A percentile compares a stretch with the other conserved stretches of the same genome.
Evolutionary conservation across 345 rosid genomes (phyloP).

Genomic region (Bretschneidera sinensis): DNA sequence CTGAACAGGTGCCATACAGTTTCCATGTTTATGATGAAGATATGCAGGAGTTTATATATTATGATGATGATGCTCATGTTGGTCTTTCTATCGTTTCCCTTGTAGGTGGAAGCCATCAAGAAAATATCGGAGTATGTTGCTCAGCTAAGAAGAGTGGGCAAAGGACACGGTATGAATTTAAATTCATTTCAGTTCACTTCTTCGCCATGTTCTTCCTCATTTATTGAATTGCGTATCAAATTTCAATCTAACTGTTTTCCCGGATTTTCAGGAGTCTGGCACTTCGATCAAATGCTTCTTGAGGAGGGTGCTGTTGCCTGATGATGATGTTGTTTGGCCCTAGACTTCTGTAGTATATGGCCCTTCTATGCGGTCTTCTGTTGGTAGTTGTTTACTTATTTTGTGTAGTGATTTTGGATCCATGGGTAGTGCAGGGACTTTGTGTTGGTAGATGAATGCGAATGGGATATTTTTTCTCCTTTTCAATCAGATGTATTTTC

Average conservation of each 20-base stretch:
- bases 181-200: not conserved
- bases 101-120: conserved; percentile 83
- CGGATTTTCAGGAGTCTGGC: conserved; percentile 77
- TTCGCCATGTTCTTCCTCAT: not conserved
- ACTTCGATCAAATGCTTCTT: conserved; percentile 88
- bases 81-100: not conserved
- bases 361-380: too few species aligned
- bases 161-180: conserved; percentile 75
- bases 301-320: conserved; percentile 35
- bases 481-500: too few species aligned
- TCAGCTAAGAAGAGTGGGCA: conserved; percentile 81
- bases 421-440: too few species aligned
- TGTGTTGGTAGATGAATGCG: too few species aligned
- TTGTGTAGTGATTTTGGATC: too few species aligned
- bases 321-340: too few species aligned
- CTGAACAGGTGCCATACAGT: conserved; percentile 55
- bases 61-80: not conserved
- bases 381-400: too few species aligned
- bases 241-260: not conserved
- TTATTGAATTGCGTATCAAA: not conserved
- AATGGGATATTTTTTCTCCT: too few species aligned
- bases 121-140: conserved; percentile 80
- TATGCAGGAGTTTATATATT: not conserved
- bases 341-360: too few species aligned
- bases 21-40: conserved; percentile 10